Evolutionary conservation across 2,329 filamentous ascomycete genomes (phyloP).

Genomic region (Colletotrichum abscissum): DNA sequence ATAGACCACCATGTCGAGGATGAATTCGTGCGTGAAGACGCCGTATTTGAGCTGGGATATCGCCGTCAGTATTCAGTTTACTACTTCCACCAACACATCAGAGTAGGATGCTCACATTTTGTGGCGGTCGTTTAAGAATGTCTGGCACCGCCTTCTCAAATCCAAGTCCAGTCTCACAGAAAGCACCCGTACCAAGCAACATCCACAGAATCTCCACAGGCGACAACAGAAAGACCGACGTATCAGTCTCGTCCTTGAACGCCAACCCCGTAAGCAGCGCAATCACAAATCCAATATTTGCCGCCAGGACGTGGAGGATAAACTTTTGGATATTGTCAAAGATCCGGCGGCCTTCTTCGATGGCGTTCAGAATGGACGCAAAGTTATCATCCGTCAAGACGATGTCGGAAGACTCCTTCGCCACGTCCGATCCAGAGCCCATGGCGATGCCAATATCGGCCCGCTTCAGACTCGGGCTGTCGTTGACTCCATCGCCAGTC

Average conservation of each 20-base stretch:
- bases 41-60: conserved; percentile 44
- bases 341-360: conserved; percentile 73
- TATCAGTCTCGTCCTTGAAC: conserved; percentile 68
- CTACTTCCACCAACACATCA: too few relatives aligned
- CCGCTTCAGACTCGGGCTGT: conserved; percentile 71
- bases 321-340: conserved; percentile 77
- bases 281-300: conserved; percentile 72
- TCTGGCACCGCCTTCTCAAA: conserved; percentile 72
- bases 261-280: conserved; percentile 72
- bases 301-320: conserved; percentile 67
- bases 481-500: conserved; percentile 76
- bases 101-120: background rate
- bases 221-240: conserved; percentile 74
- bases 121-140: conserved; percentile 71
- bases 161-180: conserved; percentile 76
- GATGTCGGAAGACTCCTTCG: conserved; percentile 71
- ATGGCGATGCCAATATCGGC: conserved; percentile 76
- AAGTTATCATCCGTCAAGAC: conserved; percentile 76
- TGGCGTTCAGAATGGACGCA: conserved; percentile 71
- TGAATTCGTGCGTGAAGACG: conserved; percentile 69
- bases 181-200: conserved; percentile 69
- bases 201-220: conserved; percentile 78
- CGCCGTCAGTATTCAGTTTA: too few relatives aligned
- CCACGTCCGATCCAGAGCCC: conserved; percentile 73
- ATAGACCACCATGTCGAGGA: conserved; percentile 70